Percentiles rank a stretch among this genome's conserved stretches.
phyloP scores from a whole-genome alignment of 2,329 filamentous ascomycete genomes.

The Trichoderma polysporum region DNA sequence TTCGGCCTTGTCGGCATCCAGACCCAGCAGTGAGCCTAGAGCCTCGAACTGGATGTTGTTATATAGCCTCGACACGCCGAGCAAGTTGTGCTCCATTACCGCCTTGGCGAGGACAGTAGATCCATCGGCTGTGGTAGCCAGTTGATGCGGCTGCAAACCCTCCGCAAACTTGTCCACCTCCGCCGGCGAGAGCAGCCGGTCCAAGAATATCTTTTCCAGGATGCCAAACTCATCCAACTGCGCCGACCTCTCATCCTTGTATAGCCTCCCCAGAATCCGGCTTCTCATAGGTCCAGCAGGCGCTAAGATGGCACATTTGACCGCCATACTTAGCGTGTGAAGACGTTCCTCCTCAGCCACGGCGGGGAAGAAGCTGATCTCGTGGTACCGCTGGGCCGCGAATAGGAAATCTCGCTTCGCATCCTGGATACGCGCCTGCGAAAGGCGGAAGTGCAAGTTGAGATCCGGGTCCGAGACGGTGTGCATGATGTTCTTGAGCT shows the following conservation, averaged over 20 bases:
- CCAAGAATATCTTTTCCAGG: constrained; percentile 95
- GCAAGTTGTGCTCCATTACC: constrained; percentile 92
- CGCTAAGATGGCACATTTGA: constrained; percentile 88
- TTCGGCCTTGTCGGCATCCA: constrained; percentile 80
- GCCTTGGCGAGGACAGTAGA: constrained; percentile 91
- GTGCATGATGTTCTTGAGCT: constrained; percentile 89
- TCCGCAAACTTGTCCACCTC: constrained; percentile 86
- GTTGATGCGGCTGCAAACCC: constrained; percentile 80
- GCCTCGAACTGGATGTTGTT: constrained; percentile 74
- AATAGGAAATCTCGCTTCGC: constrained; percentile 86
- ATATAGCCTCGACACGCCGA: constrained; percentile 78
- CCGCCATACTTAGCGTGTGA: constrained; percentile 79
- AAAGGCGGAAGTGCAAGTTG: constrained; percentile 82
- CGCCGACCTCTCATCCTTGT: constrained; percentile 85
- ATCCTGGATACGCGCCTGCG: constrained; percentile 89
- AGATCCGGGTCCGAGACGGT: constrained; percentile 71
- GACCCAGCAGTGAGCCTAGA: constrained; percentile 73
- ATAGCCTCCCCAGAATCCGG: constrained; percentile 75
- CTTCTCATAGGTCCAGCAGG: constrained; percentile 85
- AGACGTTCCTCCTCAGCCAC: constrained; percentile 86
- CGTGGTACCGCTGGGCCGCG: constrained; percentile 84
- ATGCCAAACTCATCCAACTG: constrained; percentile 80
- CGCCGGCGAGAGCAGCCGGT: constrained; percentile 74
- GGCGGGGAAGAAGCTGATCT: constrained; percentile 72
- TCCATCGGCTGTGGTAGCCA: constrained; percentile 85